Base-by-base conservation (phyloP, 768 basidiomycete genomes). In the Lactifluus piperatus region DNA sequence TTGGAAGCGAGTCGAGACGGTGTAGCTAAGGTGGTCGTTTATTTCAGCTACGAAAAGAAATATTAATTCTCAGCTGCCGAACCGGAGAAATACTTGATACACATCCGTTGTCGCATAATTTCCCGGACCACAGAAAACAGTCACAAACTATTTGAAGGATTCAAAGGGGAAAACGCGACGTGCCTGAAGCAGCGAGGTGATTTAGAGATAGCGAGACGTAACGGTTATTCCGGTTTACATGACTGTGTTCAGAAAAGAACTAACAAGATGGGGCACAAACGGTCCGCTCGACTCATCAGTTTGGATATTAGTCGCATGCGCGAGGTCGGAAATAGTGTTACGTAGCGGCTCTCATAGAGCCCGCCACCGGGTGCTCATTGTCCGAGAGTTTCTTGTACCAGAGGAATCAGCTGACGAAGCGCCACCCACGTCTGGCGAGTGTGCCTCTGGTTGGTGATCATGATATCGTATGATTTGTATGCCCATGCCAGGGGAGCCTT, bases 381-480 rank as follows among this genome's bases (percentile, higher is more conserved):
- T 26, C 37, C 54, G 60, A 16, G 60, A 4, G 37, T 29, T 39
- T 48, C 60, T 56, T 3, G 60, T 10, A 48, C 51, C 55, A 30
- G 54, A 47, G 9, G 50, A 32, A 47, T 61, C 60, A 11, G 50
- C 27, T 24, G 54, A 24, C 4, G 60, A 32, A 4, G 20, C 36
- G 18, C 50, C 22, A 27, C 27, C 53, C 29, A 24, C 48, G 52
- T 54, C 48, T 16, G 55, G 36, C 8, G 56, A 43, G 29, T 44
- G 39, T 16, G 37, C 32, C 24, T 54, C 62, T 16, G 60, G 24
- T 16, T 52, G 58, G 24, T 62, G 52, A 30, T 62, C 51, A 30
- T 62, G 62, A 47, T 58, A 64, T 34, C 61, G 62, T 54, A 64
- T 64, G 16, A 64, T 63, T 27, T 63, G 63, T 20, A 64, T 57